A percentile compares a stretch with the other conserved stretches of the same genome.
These are phyloP conservation scores for Candida multigemmis DNA, from an alignment of 805 yeast species.

Conservation along the genomic window DNA sequence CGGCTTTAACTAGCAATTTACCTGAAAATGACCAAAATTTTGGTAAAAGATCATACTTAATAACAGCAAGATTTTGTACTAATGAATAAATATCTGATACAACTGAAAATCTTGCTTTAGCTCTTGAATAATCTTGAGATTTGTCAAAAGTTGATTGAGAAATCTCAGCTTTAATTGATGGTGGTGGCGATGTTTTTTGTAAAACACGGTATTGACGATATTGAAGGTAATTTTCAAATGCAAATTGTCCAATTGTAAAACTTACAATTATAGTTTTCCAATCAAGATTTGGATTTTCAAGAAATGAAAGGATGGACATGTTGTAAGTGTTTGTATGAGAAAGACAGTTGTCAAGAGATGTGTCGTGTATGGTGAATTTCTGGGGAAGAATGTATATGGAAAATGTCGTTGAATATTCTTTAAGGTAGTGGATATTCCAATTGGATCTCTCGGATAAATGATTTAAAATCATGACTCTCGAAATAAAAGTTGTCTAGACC, in stretches of 20 bases:
- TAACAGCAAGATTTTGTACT: slow-evolving; percentile 46
- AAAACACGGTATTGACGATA: slow-evolving; percentile 71
- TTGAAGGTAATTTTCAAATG: slow-evolving; percentile 65
- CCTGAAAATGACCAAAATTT: slow-evolving; percentile 43
- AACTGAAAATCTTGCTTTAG: slow-evolving; percentile 66
- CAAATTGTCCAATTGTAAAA: slow-evolving; percentile 64
- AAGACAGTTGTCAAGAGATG: no score
- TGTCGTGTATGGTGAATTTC: no score
- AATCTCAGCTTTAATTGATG: slow-evolving; percentile 56
- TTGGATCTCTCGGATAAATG: no score
- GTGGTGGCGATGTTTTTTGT: slow-evolving; percentile 50
- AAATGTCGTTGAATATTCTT: no score
- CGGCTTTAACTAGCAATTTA: slow-evolving; percentile 45
- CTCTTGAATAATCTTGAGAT: slow-evolving; percentile 69
- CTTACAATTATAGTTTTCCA: slow-evolving; percentile 77
- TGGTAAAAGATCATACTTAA: slow-evolving; percentile 47
- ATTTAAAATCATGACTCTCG: no score
- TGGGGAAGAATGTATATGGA: no score
- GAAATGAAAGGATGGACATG: slow-evolving; percentile 35
- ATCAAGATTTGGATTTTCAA: slow-evolving; percentile 62
- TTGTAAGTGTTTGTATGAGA: slow-evolving; percentile 16
- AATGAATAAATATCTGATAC: slow-evolving; percentile 43
- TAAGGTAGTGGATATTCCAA: no score
- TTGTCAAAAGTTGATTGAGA: slow-evolving; percentile 66
- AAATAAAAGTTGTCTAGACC: no score